Evolutionary conservation across 306 rosid genomes (phyloP), one percentile per base, ranked within the genome.

Genomic region (Mimosa pudica): DNA sequence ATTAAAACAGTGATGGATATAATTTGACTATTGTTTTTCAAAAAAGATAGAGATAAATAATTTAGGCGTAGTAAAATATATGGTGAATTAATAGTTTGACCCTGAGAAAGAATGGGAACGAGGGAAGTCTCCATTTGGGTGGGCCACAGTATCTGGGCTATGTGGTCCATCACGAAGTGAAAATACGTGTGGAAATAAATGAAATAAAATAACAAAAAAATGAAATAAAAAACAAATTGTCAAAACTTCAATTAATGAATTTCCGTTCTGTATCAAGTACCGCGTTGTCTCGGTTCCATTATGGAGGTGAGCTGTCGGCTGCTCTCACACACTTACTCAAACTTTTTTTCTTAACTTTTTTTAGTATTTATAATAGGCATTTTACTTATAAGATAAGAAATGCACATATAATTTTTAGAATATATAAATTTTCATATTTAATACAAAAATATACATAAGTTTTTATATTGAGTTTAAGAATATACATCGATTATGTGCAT

Each of bases 141-240:
- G 79, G 79, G 74, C 82, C 77, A 82, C 3, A 3, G 8, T 10
- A 67, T 70, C 18, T 20, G 77, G 74, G 77, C 81, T 73, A 3
- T 48, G 82, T 80, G 80, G 82, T 63, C 55, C 57, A 70, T 67
- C 48, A 42, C 5, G 33, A 8, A 30, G 2, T 2, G 10, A n/a
- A 10, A 1, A 0, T n/a, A 3, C 8, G 75, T 8, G 18, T 3
- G 48, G 7, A 71, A 48, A 2, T 49, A 66, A 66, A 64, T 64
- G 70, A 41, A 41, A 72, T 24, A 74, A n/a, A 77, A 65, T 46
- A 80, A 77, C 85, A 79, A 82, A 77, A 52, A 54, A 54, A 2
- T 38, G 5, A 5, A 38, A 38, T 38, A 17, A 54, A n/a, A 5
- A 0, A 16, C 6, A 6, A 54, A 6, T 5, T 54, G 61, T 54